Percentiles rank a stretch among this genome's conserved stretches.
These are phyloP conservation scores for Zygotorulaspora florentina DNA, from an alignment of 805 yeast species.

Conservation along the genomic window DNA sequence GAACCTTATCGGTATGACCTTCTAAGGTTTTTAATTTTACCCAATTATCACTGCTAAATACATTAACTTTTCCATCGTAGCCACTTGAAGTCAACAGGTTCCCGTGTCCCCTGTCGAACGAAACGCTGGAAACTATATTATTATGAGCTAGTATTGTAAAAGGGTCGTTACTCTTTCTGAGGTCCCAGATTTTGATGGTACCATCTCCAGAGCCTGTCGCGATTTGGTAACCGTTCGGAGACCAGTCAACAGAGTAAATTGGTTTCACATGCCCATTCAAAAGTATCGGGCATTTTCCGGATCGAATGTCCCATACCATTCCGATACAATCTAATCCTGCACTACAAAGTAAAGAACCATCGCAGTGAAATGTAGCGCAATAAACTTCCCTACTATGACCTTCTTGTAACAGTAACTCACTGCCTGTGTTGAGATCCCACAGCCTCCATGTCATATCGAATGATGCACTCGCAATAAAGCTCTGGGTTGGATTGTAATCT, in stretches of 20 bases:
- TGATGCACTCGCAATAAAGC: constrained; percentile 63
- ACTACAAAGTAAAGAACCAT: constrained; percentile 71
- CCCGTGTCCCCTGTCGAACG: constrained; percentile 46
- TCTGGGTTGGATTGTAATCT: constrained; percentile 61
- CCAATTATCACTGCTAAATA: constrained; percentile 75
- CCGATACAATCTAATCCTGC: constrained; percentile 76
- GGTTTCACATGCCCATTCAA: constrained; percentile 69
- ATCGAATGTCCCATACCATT: constrained; percentile 80
- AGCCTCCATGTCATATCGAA: constrained; percentile 83
- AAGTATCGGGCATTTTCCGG: constrained; percentile 59
- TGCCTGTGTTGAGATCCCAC: constrained; percentile 62
- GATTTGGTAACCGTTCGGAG: constrained; percentile 66
- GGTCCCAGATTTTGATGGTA: constrained; percentile 78
- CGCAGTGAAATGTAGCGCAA: constrained; percentile 59
- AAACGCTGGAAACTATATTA: constrained; percentile 62
- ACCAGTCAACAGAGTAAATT: constrained; percentile 68
- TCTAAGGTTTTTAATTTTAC: constrained; percentile 45
- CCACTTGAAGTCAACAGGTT: constrained; percentile 55
- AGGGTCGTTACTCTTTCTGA: constrained; percentile 45
- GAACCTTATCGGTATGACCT: constrained; percentile 64
- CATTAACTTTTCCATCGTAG: constrained; percentile 63
- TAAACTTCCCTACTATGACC: constrained; percentile 79
- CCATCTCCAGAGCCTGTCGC: constrained; percentile 87
- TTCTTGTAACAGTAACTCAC: constrained; percentile 65
- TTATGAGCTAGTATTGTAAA: constrained; percentile 68